phyloP scores from a whole-genome alignment of 306 rosid genomes.

The Abrus pulchellus region DNA sequence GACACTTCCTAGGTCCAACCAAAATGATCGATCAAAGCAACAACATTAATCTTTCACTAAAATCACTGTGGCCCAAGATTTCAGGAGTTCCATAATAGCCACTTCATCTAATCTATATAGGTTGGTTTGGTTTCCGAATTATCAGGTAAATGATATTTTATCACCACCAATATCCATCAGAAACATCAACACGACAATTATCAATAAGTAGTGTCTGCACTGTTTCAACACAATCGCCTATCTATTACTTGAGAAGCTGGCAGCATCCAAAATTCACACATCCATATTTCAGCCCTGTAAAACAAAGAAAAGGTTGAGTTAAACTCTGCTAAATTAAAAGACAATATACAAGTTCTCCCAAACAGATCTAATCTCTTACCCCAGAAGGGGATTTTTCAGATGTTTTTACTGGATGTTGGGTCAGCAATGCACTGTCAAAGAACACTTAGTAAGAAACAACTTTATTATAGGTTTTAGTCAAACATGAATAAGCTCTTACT shows the following conservation, averaged over 20 bases:
- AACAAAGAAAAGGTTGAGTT: slow-evolving; percentile 41
- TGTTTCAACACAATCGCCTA: slow-evolving; percentile 54
- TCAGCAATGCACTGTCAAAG: slow-evolving; percentile 73
- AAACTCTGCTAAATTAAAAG: not conserved
- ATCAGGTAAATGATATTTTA: slow-evolving; percentile 49
- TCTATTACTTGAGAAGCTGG: slow-evolving; percentile 57
- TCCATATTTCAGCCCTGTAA: slow-evolving; percentile 69
- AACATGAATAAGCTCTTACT: slow-evolving; percentile 57
- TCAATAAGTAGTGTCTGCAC: slow-evolving; percentile 55
- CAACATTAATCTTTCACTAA: slow-evolving; percentile 51
- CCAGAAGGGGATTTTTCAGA: slow-evolving; percentile 63
- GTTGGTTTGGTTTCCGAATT: slow-evolving; percentile 47
- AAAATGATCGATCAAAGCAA: slow-evolving; percentile 48
- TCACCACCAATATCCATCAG: slow-evolving; percentile 63
- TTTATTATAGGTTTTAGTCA: slow-evolving; percentile 26
- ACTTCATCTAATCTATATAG: slow-evolving; percentile 58
- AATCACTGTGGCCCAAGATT: slow-evolving; percentile 55
- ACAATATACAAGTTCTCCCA: not conserved
- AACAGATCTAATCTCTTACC: slow-evolving; percentile 54
- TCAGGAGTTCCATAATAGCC: slow-evolving; percentile 53
- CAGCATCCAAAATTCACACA: slow-evolving; percentile 58
- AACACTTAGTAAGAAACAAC: slow-evolving; percentile 42
- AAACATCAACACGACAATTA: slow-evolving; percentile 48
- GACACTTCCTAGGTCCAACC: slow-evolving; percentile 53
- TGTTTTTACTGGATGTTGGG: slow-evolving; percentile 63